Evolutionary conservation across 164 flowering plant genomes (phyloP).

Genomic region (Sextonia rubra): DNA sequence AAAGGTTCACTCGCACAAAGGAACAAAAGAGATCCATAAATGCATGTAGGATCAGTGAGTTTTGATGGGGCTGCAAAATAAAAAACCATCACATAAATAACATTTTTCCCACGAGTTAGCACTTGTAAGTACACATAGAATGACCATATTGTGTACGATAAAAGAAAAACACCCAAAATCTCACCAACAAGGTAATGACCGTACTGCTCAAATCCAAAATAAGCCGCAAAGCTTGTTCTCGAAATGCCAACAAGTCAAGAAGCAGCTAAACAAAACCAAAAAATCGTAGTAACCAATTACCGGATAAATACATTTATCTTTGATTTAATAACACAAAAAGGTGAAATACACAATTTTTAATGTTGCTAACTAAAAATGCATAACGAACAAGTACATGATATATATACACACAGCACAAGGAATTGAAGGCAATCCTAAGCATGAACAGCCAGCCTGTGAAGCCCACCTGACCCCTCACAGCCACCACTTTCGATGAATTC

Average conservation of each 20-base stretch:
- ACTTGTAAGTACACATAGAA: neutral
- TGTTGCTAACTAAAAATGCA: neutral
- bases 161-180: constrained; percentile 14
- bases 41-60: constrained; percentile 88
- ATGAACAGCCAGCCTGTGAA: no score
- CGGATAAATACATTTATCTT: neutral
- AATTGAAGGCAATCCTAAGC: no score
- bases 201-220: constrained; percentile 97
- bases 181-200: constrained; percentile 93
- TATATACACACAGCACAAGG: no score
- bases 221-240: constrained; percentile 89
- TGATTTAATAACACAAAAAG: neutral
- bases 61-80: constrained; percentile 94
- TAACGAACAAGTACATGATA: neutral
- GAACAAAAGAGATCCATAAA: constrained; percentile 98
- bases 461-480: no score
- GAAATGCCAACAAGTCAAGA: constrained; percentile 88
- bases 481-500: no score
- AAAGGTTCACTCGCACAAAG: constrained; percentile 86
- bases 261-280: constrained; percentile 52
- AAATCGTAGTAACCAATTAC: neutral
- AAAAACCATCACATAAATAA: constrained; percentile 13
- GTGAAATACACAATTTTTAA: constrained; percentile 1
- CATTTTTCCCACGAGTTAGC: neutral
- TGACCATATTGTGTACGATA: neutral